Base-by-base conservation (phyloP, 78 protist genomes). In the Planoprotostelium fungivorum region DNA sequence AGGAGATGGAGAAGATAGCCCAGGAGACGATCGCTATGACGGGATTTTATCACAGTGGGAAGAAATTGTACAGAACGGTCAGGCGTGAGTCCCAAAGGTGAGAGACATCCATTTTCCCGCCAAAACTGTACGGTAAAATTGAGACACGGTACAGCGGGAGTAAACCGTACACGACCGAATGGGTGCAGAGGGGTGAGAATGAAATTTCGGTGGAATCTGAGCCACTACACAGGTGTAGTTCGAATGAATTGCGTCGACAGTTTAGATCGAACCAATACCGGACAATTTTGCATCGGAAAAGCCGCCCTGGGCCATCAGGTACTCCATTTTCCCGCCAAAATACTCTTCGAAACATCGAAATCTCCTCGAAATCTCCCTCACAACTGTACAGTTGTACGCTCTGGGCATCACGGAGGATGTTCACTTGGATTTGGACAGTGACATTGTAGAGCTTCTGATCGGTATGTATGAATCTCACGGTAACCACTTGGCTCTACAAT, bases 231-330 rank as follows among this genome's bases (percentile, higher is more conserved):
- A 35, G 99, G 99, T 28, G 96, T 97, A 0, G 93, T 96, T 29
- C 95, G 99, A 25, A 95, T 96, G 83, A 98, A 98, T 89, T 99
- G 99, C 91, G 93, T 99, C 35, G 99, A 99, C 89, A 97, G 99
- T n/a, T 93, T 99, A 1, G 99, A 99, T 89, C 94, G 99, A 23
- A 99, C 99, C 35, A 98, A 98, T 91, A 89, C 97, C 0, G 99
- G 98, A 5, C 98, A 97, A 91, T 94, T 98, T 63, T 95, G 94
- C 88, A 85, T 98, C 31, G 99, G 99, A 28, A 89, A 93, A 37
- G 1, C 84, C 36, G 98, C 97, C 34, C 93, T 99, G 5, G 93
- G 89, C 0, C 90, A 94, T 9, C 99, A 98, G 83, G 87, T 90
- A 16, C n/a, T n/a, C n/a, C n/a, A n/a, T n/a, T n/a, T n/a, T n/a